phyloP scores from a whole-genome alignment of 2,329 filamentous ascomycete species.

The Polytolypa hystricis region DNA sequence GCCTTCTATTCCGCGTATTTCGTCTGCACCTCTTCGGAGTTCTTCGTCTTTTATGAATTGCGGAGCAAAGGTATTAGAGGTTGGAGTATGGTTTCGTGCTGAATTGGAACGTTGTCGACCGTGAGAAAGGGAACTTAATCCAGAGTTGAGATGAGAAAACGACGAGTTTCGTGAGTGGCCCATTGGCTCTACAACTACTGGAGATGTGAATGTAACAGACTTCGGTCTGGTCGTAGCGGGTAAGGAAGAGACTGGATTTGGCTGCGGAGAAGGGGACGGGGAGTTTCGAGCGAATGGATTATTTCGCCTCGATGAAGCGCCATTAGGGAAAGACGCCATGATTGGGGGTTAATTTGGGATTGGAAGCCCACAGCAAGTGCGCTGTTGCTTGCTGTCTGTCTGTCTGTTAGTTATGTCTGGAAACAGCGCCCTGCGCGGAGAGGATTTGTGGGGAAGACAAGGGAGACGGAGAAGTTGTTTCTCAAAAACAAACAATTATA shows the following conservation, averaged over 20 bases:
- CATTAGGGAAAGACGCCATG: slow-evolving; percentile 48
- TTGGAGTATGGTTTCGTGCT: slow-evolving; percentile 38
- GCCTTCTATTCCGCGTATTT: slow-evolving; percentile 68
- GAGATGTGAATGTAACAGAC: slow-evolving; percentile 61
- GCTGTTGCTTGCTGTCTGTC: too few relatives aligned
- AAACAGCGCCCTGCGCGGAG: too few relatives aligned
- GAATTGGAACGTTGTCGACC: slow-evolving; percentile 49
- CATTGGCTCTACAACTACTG: slow-evolving; percentile 33
- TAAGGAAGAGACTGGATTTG: slow-evolving; percentile 22
- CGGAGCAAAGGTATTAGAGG: slow-evolving; percentile 80
- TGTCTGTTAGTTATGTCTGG: too few relatives aligned
- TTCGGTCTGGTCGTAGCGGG: slow-evolving; percentile 50
- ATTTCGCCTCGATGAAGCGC: slow-evolving; percentile 61
- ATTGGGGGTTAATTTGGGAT: too few relatives aligned
- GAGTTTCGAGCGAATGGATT: slow-evolving; percentile 66
- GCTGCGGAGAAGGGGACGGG: slow-evolving; percentile 54
- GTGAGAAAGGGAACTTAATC: slow-evolving; percentile 30
- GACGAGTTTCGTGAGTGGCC: slow-evolving; percentile 61
- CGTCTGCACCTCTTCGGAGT: slow-evolving; percentile 46
- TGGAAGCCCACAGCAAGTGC: too few relatives aligned
- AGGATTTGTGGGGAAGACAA: too few relatives aligned
- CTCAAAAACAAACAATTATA: too few relatives aligned
- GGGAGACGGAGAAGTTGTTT: too few relatives aligned
- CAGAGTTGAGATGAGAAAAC: slow-evolving; percentile 44
- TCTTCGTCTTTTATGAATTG: slow-evolving; percentile 91